Conservation (phyloP, 768 basidiomycete genomes). For the Suillus lakei region DNA sequence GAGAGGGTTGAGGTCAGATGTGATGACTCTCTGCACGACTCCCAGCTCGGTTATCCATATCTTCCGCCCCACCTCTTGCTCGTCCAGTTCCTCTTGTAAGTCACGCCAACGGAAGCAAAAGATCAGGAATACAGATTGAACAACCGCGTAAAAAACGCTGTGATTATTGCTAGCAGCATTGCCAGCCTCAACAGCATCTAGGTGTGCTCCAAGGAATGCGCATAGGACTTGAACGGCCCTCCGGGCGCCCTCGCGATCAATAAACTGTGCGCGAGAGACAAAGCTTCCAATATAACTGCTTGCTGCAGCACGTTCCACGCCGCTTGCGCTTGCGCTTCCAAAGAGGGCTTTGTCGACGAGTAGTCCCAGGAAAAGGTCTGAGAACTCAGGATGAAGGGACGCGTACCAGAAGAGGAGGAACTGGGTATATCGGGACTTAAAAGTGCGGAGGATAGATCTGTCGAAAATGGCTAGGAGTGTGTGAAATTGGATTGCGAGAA, state of each 20-base stretch:
- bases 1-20: constrained; percentile 86
- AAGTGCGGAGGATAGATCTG: constrained; percentile 90
- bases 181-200: constrained; percentile 61
- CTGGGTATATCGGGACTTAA: constrained; percentile 96
- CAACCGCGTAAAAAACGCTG: constrained; percentile 88
- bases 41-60: constrained; percentile 88
- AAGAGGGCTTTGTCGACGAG: constrained; percentile 92
- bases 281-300: constrained; percentile 93
- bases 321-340: constrained; percentile 34
- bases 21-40: constrained; percentile 79
- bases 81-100: constrained; percentile 64
- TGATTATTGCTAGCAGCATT: constrained; percentile 45
- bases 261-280: constrained; percentile 87
- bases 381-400: constrained; percentile 86
- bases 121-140: constrained; percentile 92
- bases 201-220: constrained; percentile 75
- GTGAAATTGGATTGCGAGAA: constrained; percentile 73
- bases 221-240: constrained; percentile 85
- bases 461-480: constrained; percentile 93
- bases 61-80: constrained; percentile 53
- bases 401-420: constrained; percentile 97
- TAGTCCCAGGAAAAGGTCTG: constrained; percentile 92
- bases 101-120: constrained; percentile 99
- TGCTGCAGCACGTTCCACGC: constrained; percentile 87
- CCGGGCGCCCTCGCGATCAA: constrained; percentile 75